These are phyloP conservation scores for Bremia lactucae DNA, from an alignment of 352 stramenopile species.

Conservation along the genomic window DNA sequence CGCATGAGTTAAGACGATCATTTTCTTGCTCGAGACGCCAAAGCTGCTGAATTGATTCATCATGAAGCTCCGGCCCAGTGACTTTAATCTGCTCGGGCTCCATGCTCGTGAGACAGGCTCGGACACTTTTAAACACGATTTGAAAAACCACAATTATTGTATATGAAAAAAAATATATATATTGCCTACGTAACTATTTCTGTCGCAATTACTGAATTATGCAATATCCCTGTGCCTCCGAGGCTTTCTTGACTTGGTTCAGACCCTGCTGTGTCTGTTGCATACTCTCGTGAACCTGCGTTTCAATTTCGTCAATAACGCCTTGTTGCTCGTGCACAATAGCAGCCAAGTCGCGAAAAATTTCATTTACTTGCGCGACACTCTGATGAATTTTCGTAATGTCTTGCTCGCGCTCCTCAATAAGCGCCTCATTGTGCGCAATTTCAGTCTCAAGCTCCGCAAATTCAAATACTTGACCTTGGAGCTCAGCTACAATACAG, in stretches of 20 bases:
- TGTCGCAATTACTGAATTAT: conserved; percentile 39
- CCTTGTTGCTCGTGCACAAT: conserved; percentile 82
- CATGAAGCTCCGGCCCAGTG: too few relatives aligned
- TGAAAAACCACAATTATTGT: too few relatives aligned
- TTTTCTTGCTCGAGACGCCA: not conserved
- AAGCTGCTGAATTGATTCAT: not conserved
- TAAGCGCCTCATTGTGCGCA: conserved; percentile 81
- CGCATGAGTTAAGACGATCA: not conserved
- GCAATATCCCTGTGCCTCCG: conserved; percentile 65
- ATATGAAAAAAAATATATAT: conserved; percentile 1
- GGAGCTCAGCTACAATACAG: conserved; percentile 49
- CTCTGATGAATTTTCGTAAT: conserved; percentile 84
- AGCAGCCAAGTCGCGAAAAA: conserved; percentile 78
- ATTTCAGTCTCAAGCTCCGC: conserved; percentile 77
- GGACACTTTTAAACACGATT: too few relatives aligned
- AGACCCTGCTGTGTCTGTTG: conserved; percentile 78
- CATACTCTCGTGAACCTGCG: conserved; percentile 73
- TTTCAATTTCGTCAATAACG: conserved; percentile 80
- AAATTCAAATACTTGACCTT: conserved; percentile 73
- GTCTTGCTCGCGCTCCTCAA: conserved; percentile 82
- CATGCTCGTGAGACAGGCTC: not conserved
- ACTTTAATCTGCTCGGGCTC: not conserved
- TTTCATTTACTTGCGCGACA: conserved; percentile 86
- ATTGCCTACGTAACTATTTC: conserved; percentile 1
- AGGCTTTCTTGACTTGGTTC: conserved; percentile 77